Conservation (phyloP, 805 yeast species). For the Saccharomycopsis babjevae region DNA sequence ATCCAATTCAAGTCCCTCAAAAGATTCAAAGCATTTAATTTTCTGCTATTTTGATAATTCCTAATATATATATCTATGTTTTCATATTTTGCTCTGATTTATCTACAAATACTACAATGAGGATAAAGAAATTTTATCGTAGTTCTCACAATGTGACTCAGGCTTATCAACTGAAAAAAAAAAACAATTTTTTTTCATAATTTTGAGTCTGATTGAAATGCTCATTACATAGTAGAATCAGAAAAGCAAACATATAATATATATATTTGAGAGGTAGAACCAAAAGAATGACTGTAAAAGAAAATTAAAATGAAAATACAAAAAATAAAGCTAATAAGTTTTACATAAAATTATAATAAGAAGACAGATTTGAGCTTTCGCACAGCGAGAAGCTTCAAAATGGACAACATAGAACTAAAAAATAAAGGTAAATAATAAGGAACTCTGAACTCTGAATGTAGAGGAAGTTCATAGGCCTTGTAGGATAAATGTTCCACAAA, state of each 20-base stretch:
- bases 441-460: not conserved
- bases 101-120: no score
- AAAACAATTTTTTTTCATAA: not conserved
- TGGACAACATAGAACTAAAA: not conserved
- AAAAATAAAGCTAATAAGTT: not conserved
- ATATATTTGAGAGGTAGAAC: not conserved
- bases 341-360: not conserved
- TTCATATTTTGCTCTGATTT: no score
- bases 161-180: not conserved
- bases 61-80: no score
- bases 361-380: not conserved
- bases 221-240: no score
- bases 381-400: not conserved
- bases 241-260: not conserved
- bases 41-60: no score
- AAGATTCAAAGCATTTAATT: no score
- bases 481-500: not conserved
- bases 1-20: no score
- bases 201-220: no score
- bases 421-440: not conserved
- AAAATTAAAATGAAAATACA: not conserved
- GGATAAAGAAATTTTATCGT: no score
- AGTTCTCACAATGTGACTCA: not conserved
- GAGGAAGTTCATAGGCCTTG: not conserved
- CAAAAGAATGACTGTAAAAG: not conserved